Conservation (phyloP, 345 rosid genomes). For the Eucalyptus marginata region DNA sequence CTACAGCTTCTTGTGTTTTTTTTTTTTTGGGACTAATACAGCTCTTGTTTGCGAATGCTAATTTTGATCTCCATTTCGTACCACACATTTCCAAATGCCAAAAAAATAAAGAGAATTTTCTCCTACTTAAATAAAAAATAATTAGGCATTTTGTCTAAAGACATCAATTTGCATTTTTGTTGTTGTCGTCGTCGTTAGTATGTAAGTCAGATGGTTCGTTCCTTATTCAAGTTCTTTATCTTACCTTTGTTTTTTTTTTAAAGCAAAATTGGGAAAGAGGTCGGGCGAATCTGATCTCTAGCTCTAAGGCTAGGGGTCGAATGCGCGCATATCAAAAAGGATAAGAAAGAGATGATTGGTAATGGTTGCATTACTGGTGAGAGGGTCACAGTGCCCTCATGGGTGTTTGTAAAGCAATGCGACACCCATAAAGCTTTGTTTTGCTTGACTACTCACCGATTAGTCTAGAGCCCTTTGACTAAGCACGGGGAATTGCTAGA, state of each 20-base stretch:
- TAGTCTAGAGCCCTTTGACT: rapidly evolving
- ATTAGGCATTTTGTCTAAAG: not conserved
- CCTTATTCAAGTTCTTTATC: not conserved
- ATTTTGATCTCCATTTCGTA: not conserved
- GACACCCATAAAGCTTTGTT: not conserved
- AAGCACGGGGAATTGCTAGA: rapidly evolving
- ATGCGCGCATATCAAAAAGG: not conserved
- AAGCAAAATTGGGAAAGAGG: not conserved
- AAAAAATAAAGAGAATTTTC: not conserved
- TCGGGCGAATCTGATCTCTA: not conserved
- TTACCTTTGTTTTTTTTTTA: no score
- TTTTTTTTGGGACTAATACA: no score
- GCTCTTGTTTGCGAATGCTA: not conserved
- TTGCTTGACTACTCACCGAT: rapidly evolving
- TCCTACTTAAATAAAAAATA: not conserved
- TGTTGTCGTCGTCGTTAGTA: not conserved
- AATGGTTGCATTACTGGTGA: not conserved
- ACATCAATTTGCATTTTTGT: not conserved
- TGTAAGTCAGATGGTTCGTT: not conserved
- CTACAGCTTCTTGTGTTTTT: no score
- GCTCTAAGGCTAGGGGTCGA: not conserved
- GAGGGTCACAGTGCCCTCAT: rapidly evolving
- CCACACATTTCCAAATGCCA: not conserved
- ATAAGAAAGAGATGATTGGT: not conserved
- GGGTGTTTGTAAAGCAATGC: not conserved